Evolutionary conservation across 805 yeast genomes (phyloP).

Genomic region (Candida adriatica): DNA sequence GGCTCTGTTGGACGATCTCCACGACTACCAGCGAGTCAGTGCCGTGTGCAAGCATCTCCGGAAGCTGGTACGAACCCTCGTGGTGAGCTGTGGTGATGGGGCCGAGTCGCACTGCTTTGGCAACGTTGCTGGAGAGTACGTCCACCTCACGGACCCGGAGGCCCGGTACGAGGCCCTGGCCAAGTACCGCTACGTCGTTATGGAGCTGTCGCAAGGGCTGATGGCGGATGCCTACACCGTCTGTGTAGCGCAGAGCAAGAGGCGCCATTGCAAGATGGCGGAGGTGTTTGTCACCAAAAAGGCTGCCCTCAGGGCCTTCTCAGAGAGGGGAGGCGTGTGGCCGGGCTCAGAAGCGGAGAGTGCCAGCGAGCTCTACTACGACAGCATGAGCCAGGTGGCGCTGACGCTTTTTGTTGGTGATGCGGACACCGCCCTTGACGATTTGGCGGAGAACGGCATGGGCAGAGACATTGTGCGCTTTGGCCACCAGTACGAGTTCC

Average conservation of each 20-base stretch:
- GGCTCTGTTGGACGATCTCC: conserved; percentile 13
- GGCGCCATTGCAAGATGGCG: conserved; percentile 7
- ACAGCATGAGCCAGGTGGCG: conserved; percentile 8
- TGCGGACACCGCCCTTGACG: conserved; percentile 6
- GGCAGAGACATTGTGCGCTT: conserved; percentile 8
- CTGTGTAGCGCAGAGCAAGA: conserved; percentile 7
- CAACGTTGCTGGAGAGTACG: conserved; percentile 7
- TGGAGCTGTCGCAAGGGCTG: conserved; percentile 9
- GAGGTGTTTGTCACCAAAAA: conserved; percentile 9
- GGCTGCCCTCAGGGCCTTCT: conserved; percentile 4
- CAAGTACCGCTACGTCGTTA: conserved; percentile 9
- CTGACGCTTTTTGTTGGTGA: conserved; percentile 8
- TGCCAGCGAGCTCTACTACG: conserved; percentile 1
- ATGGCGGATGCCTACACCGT: conserved; percentile 8
- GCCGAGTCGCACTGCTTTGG: conserved; percentile 7
- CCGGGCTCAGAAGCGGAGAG: conserved; percentile 1
- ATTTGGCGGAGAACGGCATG: neutral
- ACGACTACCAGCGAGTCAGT: conserved; percentile 8
- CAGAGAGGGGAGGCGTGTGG: conserved; percentile 5
- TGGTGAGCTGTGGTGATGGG: conserved; percentile 17
- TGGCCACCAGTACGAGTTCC: conserved; percentile 18
- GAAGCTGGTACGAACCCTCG: conserved; percentile 9
- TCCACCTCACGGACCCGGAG: conserved; percentile 4
- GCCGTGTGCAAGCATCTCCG: conserved; percentile 15
- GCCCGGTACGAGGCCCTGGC: conserved; percentile 1